Conservation (phyloP, 2,329 filamentous ascomycete genomes). For the Teratosphaeria gauchensis region DNA sequence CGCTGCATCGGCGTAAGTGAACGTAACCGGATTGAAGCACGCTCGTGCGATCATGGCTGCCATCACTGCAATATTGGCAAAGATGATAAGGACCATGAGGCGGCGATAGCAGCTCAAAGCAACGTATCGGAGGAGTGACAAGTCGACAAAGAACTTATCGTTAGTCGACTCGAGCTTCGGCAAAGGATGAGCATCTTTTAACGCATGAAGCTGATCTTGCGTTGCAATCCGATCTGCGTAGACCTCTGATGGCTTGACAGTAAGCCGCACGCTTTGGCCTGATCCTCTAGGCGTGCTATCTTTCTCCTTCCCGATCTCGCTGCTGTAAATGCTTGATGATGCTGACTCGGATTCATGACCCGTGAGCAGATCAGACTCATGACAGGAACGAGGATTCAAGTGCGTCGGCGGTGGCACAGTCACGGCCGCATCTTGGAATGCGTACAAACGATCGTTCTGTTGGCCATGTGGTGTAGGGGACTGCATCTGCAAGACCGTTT, state of each 20-base stretch:
- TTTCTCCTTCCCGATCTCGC: neutral
- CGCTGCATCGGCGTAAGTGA: slow-evolving; percentile 19
- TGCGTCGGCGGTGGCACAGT: neutral
- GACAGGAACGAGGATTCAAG: neutral
- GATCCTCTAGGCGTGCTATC: neutral
- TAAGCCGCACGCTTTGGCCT: neutral
- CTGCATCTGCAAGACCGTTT: neutral
- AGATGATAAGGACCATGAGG: slow-evolving; percentile 20
- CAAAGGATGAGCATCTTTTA: slow-evolving; percentile 13
- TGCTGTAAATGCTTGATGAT: neutral
- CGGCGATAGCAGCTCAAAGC: slow-evolving; percentile 23
- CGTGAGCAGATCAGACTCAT: neutral
- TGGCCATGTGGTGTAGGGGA: neutral
- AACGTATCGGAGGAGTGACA: slow-evolving; percentile 21
- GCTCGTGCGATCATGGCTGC: slow-evolving; percentile 6
- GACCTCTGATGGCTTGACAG: neutral
- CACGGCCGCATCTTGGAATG: neutral
- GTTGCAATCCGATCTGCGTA: slow-evolving; percentile 13
- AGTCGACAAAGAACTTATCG: slow-evolving; percentile 14
- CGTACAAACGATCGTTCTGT: neutral
- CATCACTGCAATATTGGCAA: slow-evolving; percentile 15
- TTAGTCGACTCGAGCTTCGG: slow-evolving; percentile 9
- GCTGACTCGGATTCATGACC: neutral
- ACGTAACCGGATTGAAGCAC: neutral
- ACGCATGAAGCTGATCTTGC: slow-evolving; percentile 12